Percentiles rank a stretch among this genome's conserved stretches.
These are phyloP conservation scores for Polyporus tsugae DNA, from an alignment of 1,284 basidiomycete species.

Conservation along the genomic window DNA sequence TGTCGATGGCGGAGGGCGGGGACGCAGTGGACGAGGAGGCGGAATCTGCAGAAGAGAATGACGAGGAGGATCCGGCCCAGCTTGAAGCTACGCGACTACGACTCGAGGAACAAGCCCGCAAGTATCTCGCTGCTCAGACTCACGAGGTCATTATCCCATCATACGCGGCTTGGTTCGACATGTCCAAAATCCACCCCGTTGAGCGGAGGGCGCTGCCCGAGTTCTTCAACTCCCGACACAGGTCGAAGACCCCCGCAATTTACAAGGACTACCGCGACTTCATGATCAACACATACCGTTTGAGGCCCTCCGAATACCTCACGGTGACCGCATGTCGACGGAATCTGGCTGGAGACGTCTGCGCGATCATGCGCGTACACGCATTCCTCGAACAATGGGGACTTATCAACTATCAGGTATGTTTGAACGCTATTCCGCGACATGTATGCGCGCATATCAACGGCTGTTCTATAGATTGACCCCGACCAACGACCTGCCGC, in stretches of 20 bases:
- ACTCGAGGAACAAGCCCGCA: conserved; percentile 87
- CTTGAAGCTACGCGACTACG: conserved; percentile 80
- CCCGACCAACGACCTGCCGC: conserved; percentile 95
- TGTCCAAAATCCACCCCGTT: conserved; percentile 92
- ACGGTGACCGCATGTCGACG: conserved; percentile 97
- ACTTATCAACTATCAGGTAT: conserved; percentile 96
- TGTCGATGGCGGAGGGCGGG: conserved; percentile 76
- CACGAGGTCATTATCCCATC: conserved; percentile 98
- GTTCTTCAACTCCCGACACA: conserved; percentile 97
- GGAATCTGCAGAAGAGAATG: conserved; percentile 76
- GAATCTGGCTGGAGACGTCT: conserved; percentile 97
- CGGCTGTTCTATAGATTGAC: conserved; percentile 76
- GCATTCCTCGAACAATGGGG: conserved; percentile 99
- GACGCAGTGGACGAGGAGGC: conserved; percentile 75
- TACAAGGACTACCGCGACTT: conserved; percentile 99
- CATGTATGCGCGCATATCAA: conserved; percentile 4
- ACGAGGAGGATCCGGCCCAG: conserved; percentile 83
- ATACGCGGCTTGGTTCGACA: conserved; percentile 98
- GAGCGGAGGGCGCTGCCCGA: conserved; percentile 95
- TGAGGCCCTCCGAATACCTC: conserved; percentile 95
- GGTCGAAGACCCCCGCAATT: conserved; percentile 95
- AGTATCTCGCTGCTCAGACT: conserved; percentile 96
- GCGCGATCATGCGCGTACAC: conserved; percentile 98
- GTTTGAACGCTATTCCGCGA: conserved; percentile 29
- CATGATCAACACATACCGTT: conserved; percentile 98